Evolutionary conservation across 345 rosid genomes (phyloP).

Genomic region (Populus ilicifolia): DNA sequence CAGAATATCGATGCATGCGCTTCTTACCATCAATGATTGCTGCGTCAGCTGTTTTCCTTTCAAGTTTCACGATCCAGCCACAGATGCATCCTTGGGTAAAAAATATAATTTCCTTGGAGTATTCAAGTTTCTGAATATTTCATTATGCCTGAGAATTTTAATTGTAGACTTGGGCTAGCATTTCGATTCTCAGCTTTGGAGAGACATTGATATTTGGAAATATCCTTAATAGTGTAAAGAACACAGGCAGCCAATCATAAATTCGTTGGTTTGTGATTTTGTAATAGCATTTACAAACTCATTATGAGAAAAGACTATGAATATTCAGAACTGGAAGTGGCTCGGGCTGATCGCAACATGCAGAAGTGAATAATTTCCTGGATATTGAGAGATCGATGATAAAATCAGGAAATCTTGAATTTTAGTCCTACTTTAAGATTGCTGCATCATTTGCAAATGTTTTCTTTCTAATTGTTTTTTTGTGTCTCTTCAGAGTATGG

Average conservation of each 20-base stretch:
- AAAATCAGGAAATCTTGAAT: neutral
- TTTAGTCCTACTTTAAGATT: neutral
- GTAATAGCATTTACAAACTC: too few relatives aligned
- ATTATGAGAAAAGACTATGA: neutral
- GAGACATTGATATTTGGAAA: too few relatives aligned
- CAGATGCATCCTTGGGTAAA: conserved; percentile 28
- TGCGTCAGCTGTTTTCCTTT: conserved; percentile 23
- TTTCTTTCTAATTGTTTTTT: neutral
- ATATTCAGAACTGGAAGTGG: neutral
- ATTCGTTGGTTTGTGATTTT: neutral
- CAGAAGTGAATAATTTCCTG: neutral
- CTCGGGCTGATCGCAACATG: neutral
- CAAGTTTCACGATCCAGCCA: conserved; percentile 15
- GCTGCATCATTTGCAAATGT: neutral
- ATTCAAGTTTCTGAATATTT: neutral
- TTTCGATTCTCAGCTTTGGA: neutral
- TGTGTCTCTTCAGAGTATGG: conserved; percentile 14
- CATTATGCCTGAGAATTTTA: neutral
- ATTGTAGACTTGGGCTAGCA: neutral
- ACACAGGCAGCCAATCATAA: neutral
- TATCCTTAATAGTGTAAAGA: neutral
- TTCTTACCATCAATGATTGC: conserved; percentile 24
- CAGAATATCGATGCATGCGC: conserved; percentile 13
- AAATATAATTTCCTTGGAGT: neutral
- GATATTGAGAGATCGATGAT: neutral